These are phyloP conservation scores for Daldinia caldariorum DNA, from an alignment of 495 filamentous ascomycete genomes.

Conservation along the genomic window DNA sequence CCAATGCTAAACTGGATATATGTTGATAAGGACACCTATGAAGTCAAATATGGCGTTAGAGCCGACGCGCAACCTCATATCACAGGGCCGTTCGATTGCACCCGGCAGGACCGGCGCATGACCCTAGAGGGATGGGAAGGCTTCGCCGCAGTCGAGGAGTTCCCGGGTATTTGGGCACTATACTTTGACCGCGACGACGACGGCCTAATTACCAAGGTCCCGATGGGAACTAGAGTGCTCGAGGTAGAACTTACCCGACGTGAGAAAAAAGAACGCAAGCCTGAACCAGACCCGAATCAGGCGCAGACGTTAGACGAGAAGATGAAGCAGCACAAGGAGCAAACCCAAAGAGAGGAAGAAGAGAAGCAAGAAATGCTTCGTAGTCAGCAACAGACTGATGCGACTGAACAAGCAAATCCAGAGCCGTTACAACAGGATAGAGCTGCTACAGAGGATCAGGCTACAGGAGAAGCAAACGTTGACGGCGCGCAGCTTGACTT, in stretches of 20 bases:
- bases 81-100: conserved; percentile 67
- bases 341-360: conserved; percentile 37
- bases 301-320: conserved; percentile 45
- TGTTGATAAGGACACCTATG: conserved; percentile 64
- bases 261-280: conserved; percentile 53
- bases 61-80: conserved; percentile 59
- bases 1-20: conserved; percentile 73
- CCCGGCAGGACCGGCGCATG: conserved; percentile 63
- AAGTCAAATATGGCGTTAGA: conserved; percentile 65
- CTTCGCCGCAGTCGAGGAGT: conserved; percentile 56
- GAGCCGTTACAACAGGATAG: neutral
- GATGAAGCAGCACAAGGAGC: conserved; percentile 46
- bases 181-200: conserved; percentile 59
- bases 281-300: conserved; percentile 40
- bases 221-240: conserved; percentile 46
- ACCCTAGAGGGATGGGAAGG: conserved; percentile 61
- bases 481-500: conserved; percentile 20
- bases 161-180: conserved; percentile 53
- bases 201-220: conserved; percentile 51
- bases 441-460: conserved; percentile 11
- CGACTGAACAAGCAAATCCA: conserved; percentile 4
- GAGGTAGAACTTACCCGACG: conserved; percentile 53
- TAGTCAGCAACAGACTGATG: conserved; percentile 18
- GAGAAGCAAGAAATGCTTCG: conserved; percentile 37
- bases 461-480: neutral